Conservation (phyloP, 108 stramenopile genomes). For the Seminavis robusta region DNA sequence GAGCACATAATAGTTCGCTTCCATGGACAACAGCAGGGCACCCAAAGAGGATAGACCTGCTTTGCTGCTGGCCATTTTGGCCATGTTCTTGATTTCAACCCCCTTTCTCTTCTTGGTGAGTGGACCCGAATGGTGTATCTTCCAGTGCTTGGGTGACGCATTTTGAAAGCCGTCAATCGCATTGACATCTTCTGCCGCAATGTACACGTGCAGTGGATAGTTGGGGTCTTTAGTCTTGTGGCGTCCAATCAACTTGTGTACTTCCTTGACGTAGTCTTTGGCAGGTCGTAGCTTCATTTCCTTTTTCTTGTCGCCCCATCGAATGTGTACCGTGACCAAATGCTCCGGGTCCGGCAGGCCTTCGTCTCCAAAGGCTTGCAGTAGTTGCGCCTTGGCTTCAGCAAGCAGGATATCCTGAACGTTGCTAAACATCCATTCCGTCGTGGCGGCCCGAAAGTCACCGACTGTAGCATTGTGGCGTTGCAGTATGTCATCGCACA, state of each 20-base stretch:
- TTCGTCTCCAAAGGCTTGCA: constrained; percentile 22
- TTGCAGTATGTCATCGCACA: neutral
- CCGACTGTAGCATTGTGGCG: neutral
- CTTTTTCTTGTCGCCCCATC: constrained; percentile 66
- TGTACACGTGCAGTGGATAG: constrained; percentile 37
- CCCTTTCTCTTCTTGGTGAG: constrained; percentile 40
- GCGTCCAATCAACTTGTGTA: constrained; percentile 12
- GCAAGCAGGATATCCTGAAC: constrained; percentile 42
- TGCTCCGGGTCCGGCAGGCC: constrained; percentile 24
- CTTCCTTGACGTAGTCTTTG: constrained; percentile 49
- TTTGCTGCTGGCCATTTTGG: too few relatives aligned
- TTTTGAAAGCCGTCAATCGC: constrained; percentile 36
- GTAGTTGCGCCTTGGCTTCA: constrained; percentile 55
- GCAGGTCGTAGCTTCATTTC: constrained; percentile 52
- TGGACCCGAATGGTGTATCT: too few relatives aligned
- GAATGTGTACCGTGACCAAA: constrained; percentile 57
- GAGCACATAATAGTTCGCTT: constrained; percentile 51
- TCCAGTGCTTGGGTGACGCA: constrained; percentile 28
- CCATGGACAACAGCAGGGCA: constrained; percentile 46
- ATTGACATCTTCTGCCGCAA: constrained; percentile 57
- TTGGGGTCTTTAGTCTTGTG: neutral
- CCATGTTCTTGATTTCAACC: too few relatives aligned
- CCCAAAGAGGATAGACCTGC: constrained; percentile 50
- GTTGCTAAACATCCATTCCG: constrained; percentile 48
- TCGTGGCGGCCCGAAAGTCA: constrained; percentile 32